Evolutionary conservation across 1,139 yeast species (phyloP), one percentile per base, ranked within the genome.

Genomic region (Sugiyamaella japonica): DNA sequence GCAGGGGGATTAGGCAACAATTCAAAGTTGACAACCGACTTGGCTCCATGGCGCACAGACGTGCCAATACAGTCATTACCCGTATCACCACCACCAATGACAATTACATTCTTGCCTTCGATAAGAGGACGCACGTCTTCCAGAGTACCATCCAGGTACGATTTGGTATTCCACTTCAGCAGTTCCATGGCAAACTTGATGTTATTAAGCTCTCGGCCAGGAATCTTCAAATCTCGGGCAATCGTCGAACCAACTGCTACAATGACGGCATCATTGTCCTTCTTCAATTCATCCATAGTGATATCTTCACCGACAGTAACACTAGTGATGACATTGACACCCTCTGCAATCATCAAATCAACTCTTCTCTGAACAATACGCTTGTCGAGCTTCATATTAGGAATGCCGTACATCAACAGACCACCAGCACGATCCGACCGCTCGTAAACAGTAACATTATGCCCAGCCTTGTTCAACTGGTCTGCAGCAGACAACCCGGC

Each of bases 11-110:
- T 84, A 59, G 99, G 99, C 66, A 93, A 79, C 70, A 93, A 79
- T 76, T 93, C 99, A 72, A 93, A 93, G 80, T 93, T 93, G 63
- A 87, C 82, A 53, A 93, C 97, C n/a, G 96, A 86, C 71, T 87
- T 85, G 61, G 98, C 98, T 40, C 97, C 97, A 70, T 93, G 98
- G 76, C 99, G 86, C 44, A 95, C 93, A 31, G 97, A 84, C 39
- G 99, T 93, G 75, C 98, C 99, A 69, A 93, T 82, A 81, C 98
- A 93, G 78, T 93, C 99, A 70, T 93, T 93, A 82, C 99, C 99
- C 44, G 99, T 93, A 73, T 93, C 99, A 82, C 99, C 99, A 77
- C 99, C 99, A 68, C 99, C 99, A 77, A 93, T 91, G 56, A 93
- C 98, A 68, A 93, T 84, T 56, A 93, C 98, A 63, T 88, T 79